Evolutionary conservation across 805 yeast genomes (phyloP), one percentile per base, ranked within the genome.

Genomic region (Zygotorulaspora chibaensis): DNA sequence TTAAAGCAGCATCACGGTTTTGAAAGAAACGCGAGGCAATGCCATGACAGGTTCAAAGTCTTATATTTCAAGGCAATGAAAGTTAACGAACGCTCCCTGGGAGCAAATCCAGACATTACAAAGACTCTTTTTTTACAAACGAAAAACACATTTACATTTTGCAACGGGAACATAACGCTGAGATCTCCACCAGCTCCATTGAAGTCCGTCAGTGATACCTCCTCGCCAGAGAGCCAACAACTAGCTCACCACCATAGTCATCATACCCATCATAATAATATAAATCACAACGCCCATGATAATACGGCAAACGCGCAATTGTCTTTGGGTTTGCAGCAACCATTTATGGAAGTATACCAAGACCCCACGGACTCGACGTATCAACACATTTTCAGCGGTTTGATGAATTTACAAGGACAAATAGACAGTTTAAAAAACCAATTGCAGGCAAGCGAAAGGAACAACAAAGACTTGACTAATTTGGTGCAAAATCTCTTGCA

Each of bases 31-130:
- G 48, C 58, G n/a, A 52, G 65, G 35, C 65, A 61, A 41, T 59
- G 63, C 38, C 61, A 60, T 38, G 65, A 61, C 47, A 45, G 65
- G 29, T 61, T 59, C 44, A 61, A 59, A 43, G 56, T 61, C 6
- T 41, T 61, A 10, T 56, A 54, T 46, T 39, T 51, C 7, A 58
- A 55, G 46, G 57, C 57, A 5, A 40, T 35, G 13, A 55, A 50
- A 27, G 29, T 50, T 20, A 37, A 39, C 25, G 41, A 35, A 16
- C 35, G 48, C 15, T 40, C 38, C 41, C 15, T 46, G 13, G 41
- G 46, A 8, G 37, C 51, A 23, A 45, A 46, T 7, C 40, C 37
- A 15, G 37, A 46, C 17, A 51, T 52, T 35, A 37, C 53, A 15
- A 40, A 48, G n/a, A 43, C 25, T 23, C 37, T 51, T 23, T 41